These are phyloP conservation scores for Sphaerulina vaccinii DNA, from an alignment of 2,329 filamentous ascomycete genomes.

Conservation along the genomic window DNA sequence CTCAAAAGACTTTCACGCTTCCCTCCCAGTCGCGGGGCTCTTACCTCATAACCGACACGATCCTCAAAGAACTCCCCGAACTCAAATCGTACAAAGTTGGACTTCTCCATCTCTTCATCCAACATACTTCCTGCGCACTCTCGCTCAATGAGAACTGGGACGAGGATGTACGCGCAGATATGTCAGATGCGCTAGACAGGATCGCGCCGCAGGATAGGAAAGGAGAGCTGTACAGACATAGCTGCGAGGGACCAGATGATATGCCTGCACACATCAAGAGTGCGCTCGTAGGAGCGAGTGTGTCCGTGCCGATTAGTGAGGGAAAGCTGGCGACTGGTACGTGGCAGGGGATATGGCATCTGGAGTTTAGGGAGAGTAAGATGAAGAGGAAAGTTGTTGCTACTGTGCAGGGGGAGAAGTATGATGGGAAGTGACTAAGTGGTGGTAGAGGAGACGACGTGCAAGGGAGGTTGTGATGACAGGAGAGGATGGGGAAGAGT, in stretches of 20 bases:
- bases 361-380: slow-evolving; percentile 78
- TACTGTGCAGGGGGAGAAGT: slow-evolving; percentile 83
- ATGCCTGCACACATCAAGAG: slow-evolving; percentile 98
- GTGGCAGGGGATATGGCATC: slow-evolving; percentile 92
- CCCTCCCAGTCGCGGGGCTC: slow-evolving; percentile 75
- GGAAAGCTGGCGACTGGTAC: slow-evolving; percentile 70
- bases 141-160: slow-evolving; percentile 92
- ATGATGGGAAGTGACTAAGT: slow-evolving; percentile 35
- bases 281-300: slow-evolving; percentile 80
- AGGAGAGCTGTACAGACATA: slow-evolving; percentile 71
- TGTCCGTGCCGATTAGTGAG: slow-evolving; percentile 87
- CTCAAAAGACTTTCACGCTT: slow-evolving; percentile 80
- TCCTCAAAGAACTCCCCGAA: slow-evolving; percentile 72
- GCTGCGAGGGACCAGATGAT: slow-evolving; percentile 83
- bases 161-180: slow-evolving; percentile 77
- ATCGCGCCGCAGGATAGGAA: slow-evolving; percentile 76
- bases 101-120: slow-evolving; percentile 83
- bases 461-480: background rate
- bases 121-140: slow-evolving; percentile 91
- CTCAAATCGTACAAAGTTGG: slow-evolving; percentile 80
- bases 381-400: slow-evolving; percentile 82
- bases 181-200: slow-evolving; percentile 89
- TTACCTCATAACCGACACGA: slow-evolving; percentile 82
- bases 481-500: background rate
- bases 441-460: background rate